phyloP scores from a whole-genome alignment of 2,329 filamentous ascomycete genomes.

The Pyrenochaeta sp. region DNA sequence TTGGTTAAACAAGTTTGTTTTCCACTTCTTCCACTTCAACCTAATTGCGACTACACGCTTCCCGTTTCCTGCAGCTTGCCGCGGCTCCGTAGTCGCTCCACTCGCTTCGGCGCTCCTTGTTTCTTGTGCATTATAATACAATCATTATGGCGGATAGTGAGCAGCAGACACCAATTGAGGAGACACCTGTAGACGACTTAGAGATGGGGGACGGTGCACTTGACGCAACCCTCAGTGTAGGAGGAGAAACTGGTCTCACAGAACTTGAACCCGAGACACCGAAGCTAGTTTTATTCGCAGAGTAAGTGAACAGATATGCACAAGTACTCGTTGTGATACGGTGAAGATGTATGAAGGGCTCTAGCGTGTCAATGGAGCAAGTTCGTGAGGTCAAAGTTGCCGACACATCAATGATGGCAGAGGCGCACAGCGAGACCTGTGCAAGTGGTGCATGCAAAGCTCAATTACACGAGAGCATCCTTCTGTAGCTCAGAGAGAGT shows the following conservation, averaged over 20 bases:
- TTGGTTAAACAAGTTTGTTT: too few species aligned
- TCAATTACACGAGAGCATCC: neutral
- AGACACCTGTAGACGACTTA: slow-evolving; percentile 53
- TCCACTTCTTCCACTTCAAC: neutral
- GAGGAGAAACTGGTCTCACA: slow-evolving; percentile 49
- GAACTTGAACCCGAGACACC: slow-evolving; percentile 54
- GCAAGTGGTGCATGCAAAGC: neutral
- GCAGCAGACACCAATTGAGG: slow-evolving; percentile 39
- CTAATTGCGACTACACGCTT: neutral
- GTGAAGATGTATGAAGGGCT: neutral
- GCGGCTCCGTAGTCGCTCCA: neutral
- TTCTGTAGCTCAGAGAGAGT: neutral
- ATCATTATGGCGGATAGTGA: slow-evolving; percentile 41
- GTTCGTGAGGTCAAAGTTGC: neutral
- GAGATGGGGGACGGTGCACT: slow-evolving; percentile 56
- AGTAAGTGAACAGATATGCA: slow-evolving; percentile 45
- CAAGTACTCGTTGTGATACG: neutral
- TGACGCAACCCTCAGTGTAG: slow-evolving; percentile 17
- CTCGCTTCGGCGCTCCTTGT: neutral
- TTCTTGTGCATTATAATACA: neutral
- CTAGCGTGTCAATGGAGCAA: neutral
- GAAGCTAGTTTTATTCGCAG: slow-evolving; percentile 55
- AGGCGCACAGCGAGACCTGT: neutral
- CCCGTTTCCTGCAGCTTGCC: neutral
- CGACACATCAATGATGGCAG: neutral